A percentile compares a stretch with the other conserved stretches of the same genome.
These are phyloP conservation scores for Schizothecium vesticola DNA, from an alignment of 495 filamentous ascomycete genomes.

Conservation along the genomic window DNA sequence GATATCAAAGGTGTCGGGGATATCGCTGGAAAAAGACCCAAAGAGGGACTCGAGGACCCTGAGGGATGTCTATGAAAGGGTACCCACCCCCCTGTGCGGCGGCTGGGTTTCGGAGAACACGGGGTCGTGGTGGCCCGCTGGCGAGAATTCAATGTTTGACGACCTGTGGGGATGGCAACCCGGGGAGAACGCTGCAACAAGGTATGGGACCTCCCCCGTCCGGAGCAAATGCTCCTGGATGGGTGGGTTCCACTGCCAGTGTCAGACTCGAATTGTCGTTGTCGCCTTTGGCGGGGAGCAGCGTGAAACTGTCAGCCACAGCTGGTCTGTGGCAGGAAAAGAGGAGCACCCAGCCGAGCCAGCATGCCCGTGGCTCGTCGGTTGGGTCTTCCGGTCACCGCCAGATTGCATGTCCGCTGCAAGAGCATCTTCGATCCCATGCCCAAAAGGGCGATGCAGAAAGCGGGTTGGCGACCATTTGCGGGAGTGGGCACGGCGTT, in stretches of 20 bases:
- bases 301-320: not conserved
- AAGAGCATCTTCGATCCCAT: slow-evolving; percentile 2
- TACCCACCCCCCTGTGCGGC: not conserved
- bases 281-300: not conserved
- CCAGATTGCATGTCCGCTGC: not conserved
- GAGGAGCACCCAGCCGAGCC: too few species aligned
- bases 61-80: not conserved
- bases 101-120: not conserved
- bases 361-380: too few species aligned
- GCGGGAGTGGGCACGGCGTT: not conserved
- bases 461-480: not conserved
- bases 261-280: not conserved
- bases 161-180: not conserved
- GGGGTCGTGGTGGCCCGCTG: not conserved
- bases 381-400: slow-evolving; percentile 5
- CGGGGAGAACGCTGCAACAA: not conserved
- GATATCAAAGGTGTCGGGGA: not conserved
- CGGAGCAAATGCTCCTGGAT: slow-evolving; percentile 6
- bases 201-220: not conserved
- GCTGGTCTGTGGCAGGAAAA: not conserved
- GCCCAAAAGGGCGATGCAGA: slow-evolving; percentile 6
- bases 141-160: not conserved
- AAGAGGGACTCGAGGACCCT: not conserved
- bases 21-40: not conserved
- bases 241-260: not conserved